Evolutionary conservation across 2,329 filamentous ascomycete genomes (phyloP).

Genomic region (Penicillium sp.): DNA sequence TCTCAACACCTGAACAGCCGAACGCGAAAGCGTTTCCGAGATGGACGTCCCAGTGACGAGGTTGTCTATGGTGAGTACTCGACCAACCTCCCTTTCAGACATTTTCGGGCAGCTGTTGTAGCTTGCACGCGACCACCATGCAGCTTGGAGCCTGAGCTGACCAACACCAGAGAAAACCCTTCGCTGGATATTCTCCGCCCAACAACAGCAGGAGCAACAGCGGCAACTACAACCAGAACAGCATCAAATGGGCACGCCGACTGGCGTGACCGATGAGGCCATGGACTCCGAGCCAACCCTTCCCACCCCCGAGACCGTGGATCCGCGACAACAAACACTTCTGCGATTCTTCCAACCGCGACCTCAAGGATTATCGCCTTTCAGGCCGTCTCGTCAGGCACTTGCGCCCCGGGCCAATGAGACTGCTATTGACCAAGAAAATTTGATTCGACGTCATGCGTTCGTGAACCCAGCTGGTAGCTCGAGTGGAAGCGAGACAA

Average conservation of each 20-base stretch:
- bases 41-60: slow-evolving; percentile 57
- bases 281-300: slow-evolving; percentile 25
- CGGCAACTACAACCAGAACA: background rate
- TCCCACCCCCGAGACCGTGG: slow-evolving; percentile 28
- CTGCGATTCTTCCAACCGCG: slow-evolving; percentile 39
- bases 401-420: slow-evolving; percentile 25
- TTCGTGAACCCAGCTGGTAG: slow-evolving; percentile 16
- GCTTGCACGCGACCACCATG: background rate
- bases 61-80: slow-evolving; percentile 51
- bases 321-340: slow-evolving; percentile 42
- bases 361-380: slow-evolving; percentile 15
- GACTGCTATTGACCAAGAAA: slow-evolving; percentile 14
- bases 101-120: background rate
- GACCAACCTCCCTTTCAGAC: background rate
- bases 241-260: slow-evolving; percentile 16
- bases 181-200: slow-evolving; percentile 43
- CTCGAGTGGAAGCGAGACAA: slow-evolving; percentile 21
- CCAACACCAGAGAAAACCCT: slow-evolving; percentile 40
- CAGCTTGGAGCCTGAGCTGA: slow-evolving; percentile 15
- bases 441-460: slow-evolving; percentile 19
- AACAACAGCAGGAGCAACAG: slow-evolving; percentile 29
- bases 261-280: slow-evolving; percentile 22
- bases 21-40: slow-evolving; percentile 58
- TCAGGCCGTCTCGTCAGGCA: slow-evolving; percentile 19
- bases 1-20: slow-evolving; percentile 52